phyloP scores from a whole-genome alignment of 1,139 yeast genomes.

The Casaregolazyma lundiana region DNA sequence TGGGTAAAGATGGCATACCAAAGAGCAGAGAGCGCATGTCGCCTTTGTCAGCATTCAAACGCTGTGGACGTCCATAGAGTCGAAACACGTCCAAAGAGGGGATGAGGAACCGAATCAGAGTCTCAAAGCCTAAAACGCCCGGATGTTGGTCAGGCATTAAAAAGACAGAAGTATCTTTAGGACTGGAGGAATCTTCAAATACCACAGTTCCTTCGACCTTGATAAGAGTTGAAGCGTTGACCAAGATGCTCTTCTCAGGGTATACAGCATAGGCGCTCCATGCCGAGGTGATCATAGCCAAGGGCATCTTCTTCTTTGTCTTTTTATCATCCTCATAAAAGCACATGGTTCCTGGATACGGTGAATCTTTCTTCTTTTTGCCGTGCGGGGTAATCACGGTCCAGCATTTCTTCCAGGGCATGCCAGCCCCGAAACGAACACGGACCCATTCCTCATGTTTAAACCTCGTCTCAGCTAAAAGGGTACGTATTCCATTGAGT shows the following conservation, averaged over 20 bases:
- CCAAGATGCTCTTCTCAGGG: constrained; percentile 75
- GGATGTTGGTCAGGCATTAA: constrained; percentile 94
- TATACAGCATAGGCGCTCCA: constrained; percentile 84
- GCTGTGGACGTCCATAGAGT: constrained; percentile 85
- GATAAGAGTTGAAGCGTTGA: constrained; percentile 82
- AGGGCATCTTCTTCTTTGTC: constrained; percentile 60
- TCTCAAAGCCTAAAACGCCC: constrained; percentile 91
- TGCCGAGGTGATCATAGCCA: constrained; percentile 75
- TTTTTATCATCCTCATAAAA: constrained; percentile 37
- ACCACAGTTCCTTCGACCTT: constrained; percentile 79
- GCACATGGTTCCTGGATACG: constrained; percentile 35
- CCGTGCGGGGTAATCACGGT: constrained; percentile 78
- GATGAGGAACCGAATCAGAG: constrained; percentile 78
- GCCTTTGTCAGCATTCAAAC: constrained; percentile 80
- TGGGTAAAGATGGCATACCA: constrained; percentile 88
- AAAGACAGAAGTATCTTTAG: constrained; percentile 76
- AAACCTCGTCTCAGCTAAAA: constrained; percentile 78
- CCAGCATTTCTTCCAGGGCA: constrained; percentile 96
- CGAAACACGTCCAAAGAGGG: constrained; percentile 85
- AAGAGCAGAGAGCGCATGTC: constrained; percentile 77
- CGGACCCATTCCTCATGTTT: constrained; percentile 93
- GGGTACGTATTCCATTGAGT: constrained; percentile 78
- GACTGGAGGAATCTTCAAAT: constrained; percentile 51
- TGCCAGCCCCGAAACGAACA: constrained; percentile 91
- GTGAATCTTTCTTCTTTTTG: constrained; percentile 40